Evolutionary conservation across 306 rosid species (phyloP).

Genomic region (Delonix regia): DNA sequence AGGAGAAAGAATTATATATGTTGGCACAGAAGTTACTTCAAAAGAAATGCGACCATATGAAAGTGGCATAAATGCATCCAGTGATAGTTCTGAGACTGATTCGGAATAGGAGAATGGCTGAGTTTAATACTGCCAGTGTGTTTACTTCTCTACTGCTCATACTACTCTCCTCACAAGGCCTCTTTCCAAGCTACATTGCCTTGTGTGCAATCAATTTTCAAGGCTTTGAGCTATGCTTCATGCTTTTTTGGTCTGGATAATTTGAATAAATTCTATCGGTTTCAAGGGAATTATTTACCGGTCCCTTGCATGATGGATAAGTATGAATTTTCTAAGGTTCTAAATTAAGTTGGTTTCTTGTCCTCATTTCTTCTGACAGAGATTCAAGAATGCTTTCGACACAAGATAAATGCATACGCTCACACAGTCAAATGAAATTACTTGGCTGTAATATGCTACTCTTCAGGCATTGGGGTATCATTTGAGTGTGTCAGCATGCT

Average conservation of each 20-base stretch:
- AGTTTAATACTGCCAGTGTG: slow-evolving; percentile 39
- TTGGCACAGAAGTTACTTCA: slow-evolving; percentile 45
- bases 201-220: slow-evolving; percentile 48
- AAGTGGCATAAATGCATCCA: slow-evolving; percentile 43
- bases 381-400: slow-evolving; percentile 38
- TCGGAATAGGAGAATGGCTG: slow-evolving; percentile 33
- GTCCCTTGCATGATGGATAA: slow-evolving; percentile 37
- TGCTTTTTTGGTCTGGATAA: slow-evolving; percentile 39
- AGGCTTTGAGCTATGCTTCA: slow-evolving; percentile 43
- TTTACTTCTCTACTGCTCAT: slow-evolving; percentile 31
- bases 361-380: slow-evolving; percentile 38
- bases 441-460: slow-evolving; percentile 26
- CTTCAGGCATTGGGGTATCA: slow-evolving; percentile 13
- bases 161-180: slow-evolving; percentile 24
- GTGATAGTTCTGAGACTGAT: slow-evolving; percentile 46
- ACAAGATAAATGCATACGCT: slow-evolving; percentile 35
- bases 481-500: background rate
- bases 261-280: slow-evolving; percentile 44
- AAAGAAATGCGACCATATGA: slow-evolving; percentile 38
- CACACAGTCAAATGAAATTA: slow-evolving; percentile 13
- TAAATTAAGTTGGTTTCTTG: slow-evolving; percentile 33
- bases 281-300: slow-evolving; percentile 38
- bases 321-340: slow-evolving; percentile 35
- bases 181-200: slow-evolving; percentile 34
- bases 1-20: slow-evolving; percentile 23